Evolutionary conservation across 202 grass and related monocot genomes (phyloP).

Genomic region (Saccharum hybrid): DNA sequence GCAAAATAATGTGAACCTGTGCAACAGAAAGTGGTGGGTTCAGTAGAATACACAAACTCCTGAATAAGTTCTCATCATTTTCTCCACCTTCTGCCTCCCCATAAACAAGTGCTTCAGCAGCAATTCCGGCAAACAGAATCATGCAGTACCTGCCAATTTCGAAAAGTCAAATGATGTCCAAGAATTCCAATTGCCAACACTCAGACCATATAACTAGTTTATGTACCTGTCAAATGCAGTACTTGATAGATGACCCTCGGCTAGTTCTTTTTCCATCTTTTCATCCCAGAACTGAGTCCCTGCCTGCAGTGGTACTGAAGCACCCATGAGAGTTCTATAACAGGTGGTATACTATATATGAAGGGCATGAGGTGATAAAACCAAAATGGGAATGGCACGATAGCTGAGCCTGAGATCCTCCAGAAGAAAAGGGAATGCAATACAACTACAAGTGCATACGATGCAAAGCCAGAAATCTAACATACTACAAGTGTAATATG

Average conservation of each 20-base stretch:
- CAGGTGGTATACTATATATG: background rate
- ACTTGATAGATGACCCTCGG: conserved; percentile 74
- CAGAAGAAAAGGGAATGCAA: background rate
- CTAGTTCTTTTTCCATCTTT: conserved; percentile 89
- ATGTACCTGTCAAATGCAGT: conserved; percentile 91
- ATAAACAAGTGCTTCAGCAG: conserved; percentile 91
- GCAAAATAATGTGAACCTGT: conserved; percentile 51
- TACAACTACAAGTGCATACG: background rate
- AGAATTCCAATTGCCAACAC: conserved; percentile 24
- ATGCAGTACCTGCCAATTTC: conserved; percentile 75
- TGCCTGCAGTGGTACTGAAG: conserved; percentile 61
- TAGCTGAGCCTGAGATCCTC: conserved; percentile 32
- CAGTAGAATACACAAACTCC: conserved; percentile 77
- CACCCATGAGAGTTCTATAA: background rate
- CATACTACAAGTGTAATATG: no score
- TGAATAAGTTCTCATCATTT: conserved; percentile 93
- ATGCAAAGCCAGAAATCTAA: conserved; percentile 19
- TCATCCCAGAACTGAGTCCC: conserved; percentile 99
- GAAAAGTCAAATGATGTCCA: background rate
- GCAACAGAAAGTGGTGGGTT: conserved; percentile 73
- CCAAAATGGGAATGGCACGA: background rate
- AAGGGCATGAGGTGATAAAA: conserved; percentile 23
- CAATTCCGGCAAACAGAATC: conserved; percentile 90
- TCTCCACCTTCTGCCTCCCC: conserved; percentile 96
- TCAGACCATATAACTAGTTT: conserved; percentile 9